These are phyloP conservation scores for Medicago truncatula DNA, from an alignment of 306 rosid genomes.

Conservation along the genomic window DNA sequence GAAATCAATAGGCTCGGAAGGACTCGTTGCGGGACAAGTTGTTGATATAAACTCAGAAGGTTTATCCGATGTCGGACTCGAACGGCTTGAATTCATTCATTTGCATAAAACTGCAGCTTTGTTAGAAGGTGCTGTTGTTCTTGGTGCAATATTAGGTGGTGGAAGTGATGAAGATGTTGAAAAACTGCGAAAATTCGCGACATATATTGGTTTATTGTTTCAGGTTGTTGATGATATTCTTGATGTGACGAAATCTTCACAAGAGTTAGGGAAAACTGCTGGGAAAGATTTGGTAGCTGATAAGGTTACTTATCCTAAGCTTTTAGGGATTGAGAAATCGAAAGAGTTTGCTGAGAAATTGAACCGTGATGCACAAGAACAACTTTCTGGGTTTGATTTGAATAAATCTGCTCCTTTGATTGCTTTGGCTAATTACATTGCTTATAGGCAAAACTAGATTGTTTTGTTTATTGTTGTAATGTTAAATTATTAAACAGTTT, in stretches of 20 bases:
- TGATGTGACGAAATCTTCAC: conserved; percentile 78
- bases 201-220: conserved; percentile 72
- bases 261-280: conserved; percentile 84
- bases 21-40: conserved; percentile 79
- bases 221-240: conserved; percentile 91
- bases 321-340: conserved; percentile 74
- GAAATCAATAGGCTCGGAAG: conserved; percentile 68
- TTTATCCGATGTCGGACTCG: conserved; percentile 58
- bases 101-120: conserved; percentile 74
- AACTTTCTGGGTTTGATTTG: conserved; percentile 65
- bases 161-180: conserved; percentile 68
- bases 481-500: conserved; percentile 25
- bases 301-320: conserved; percentile 85
- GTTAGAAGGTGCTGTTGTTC: conserved; percentile 69
- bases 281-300: conserved; percentile 88
- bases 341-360: conserved; percentile 72
- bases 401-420: conserved; percentile 72
- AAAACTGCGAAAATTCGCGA: conserved; percentile 65
- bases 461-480: not conserved
- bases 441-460: conserved; percentile 67
- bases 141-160: conserved; percentile 79
- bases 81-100: conserved; percentile 72
- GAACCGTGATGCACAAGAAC: conserved; percentile 66
- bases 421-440: conserved; percentile 80
- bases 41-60: conserved; percentile 76